These are phyloP conservation scores for Hypsizygus marmoreus DNA, from an alignment of 768 basidiomycete species.

Conservation along the genomic window DNA sequence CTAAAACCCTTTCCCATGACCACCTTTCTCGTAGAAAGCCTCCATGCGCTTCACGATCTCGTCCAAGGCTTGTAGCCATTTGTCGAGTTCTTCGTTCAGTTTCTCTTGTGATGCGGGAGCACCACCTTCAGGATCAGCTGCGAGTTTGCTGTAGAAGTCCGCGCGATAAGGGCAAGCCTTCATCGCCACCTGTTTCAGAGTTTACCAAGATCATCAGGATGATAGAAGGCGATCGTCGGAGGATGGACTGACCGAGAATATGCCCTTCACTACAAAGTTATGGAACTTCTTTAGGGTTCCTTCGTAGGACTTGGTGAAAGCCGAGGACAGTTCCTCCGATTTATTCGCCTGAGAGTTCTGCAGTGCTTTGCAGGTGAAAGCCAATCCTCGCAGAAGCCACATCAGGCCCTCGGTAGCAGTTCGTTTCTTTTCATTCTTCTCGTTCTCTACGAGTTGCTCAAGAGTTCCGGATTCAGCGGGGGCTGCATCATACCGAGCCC, in stretches of 20 bases:
- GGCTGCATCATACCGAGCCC: constrained; percentile 69
- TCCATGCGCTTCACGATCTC: constrained; percentile 55
- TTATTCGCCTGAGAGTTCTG: constrained; percentile 69
- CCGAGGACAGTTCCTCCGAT: constrained; percentile 60
- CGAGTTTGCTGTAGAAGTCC: constrained; percentile 69
- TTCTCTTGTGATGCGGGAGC: constrained; percentile 45
- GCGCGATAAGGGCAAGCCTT: constrained; percentile 67
- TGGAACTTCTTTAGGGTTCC: constrained; percentile 84
- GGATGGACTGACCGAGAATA: constrained; percentile 50
- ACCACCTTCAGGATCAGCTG: constrained; percentile 58
- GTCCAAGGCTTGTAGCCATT: constrained; percentile 68
- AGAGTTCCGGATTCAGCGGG: constrained; percentile 73
- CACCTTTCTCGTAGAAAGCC: constrained; percentile 61
- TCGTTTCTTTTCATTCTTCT: constrained; percentile 85
- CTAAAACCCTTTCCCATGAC: constrained; percentile 54
- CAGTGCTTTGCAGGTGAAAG: constrained; percentile 86
- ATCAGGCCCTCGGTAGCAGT: constrained; percentile 88
- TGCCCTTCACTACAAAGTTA: constrained; percentile 69
- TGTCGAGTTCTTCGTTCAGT: constrained; percentile 57
- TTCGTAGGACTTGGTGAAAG: constrained; percentile 84
- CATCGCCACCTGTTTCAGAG: constrained; percentile 52
- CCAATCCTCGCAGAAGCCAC: constrained; percentile 91
- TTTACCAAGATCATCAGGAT: neutral
- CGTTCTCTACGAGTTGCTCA: constrained; percentile 80
- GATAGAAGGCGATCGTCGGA: constrained; percentile 1